Evolutionary conservation across 352 stramenopile genomes (phyloP).

Genomic region (Phytopythium sindhum): DNA sequence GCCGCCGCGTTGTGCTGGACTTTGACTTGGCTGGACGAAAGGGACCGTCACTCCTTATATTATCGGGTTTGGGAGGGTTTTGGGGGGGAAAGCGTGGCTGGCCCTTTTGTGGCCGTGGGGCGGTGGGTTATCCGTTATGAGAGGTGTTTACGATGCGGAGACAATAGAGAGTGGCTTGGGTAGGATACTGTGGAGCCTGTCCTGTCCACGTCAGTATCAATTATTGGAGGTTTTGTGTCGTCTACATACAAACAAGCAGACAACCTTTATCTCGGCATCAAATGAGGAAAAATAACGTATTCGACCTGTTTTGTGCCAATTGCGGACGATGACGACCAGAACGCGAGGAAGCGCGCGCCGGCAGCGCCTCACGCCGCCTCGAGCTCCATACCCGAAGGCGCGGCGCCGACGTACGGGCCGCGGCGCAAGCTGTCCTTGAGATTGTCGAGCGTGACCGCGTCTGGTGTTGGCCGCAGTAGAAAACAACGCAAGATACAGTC

Average conservation of each 20-base stretch:
- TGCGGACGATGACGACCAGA: not conserved
- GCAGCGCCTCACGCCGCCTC: conserved; percentile 52
- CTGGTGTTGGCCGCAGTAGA: conserved; percentile 19
- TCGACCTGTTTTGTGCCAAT: conserved; percentile 3
- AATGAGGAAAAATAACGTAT: not conserved
- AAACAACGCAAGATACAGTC: not conserved
- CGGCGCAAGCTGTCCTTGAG: conserved; percentile 47
- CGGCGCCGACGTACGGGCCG: conserved; percentile 60
- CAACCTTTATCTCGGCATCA: not conserved
- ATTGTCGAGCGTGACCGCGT: conserved; percentile 51
- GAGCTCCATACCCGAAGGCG: conserved; percentile 49
- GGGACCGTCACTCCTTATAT: conserved; percentile 3
- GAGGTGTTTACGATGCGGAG: not conserved
- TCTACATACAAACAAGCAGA: not conserved
- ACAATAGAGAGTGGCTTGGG: not conserved
- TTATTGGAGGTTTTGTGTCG: not conserved
- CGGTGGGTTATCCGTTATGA: not conserved
- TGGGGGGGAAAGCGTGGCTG: not conserved
- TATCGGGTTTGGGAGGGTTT: not conserved
- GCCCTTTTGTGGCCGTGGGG: not conserved
- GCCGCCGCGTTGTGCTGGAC: conserved; percentile 1
- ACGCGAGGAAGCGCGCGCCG: not conserved
- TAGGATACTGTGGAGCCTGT: not conserved
- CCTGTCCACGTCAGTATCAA: not conserved
- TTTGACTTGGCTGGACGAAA: not conserved